Conservation (phyloP, 192 early-diverging fungal genomes). For the Globomyces pollinis-pini region DNA sequence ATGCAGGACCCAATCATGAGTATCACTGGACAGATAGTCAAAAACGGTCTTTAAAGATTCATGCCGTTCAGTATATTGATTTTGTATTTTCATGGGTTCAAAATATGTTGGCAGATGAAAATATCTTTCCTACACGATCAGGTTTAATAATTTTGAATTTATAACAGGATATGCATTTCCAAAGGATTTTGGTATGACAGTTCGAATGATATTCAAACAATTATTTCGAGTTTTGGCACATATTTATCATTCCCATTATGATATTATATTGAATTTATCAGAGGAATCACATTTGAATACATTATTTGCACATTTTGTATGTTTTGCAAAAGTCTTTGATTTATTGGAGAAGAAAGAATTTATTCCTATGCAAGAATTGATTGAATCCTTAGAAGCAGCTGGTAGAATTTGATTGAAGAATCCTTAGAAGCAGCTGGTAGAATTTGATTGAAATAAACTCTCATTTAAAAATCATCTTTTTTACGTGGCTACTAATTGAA, state of each 20-base stretch:
- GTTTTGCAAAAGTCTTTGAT: conserved; percentile 89
- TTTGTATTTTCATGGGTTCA: conserved; percentile 84
- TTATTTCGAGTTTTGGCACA: conserved; percentile 86
- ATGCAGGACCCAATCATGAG: conserved; percentile 68
- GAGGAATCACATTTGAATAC: conserved; percentile 92
- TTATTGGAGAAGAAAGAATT: conserved; percentile 87
- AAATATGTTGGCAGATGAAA: conserved; percentile 79
- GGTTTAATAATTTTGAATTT: conserved; percentile 40
- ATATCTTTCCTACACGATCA: conserved; percentile 86
- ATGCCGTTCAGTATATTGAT: conserved; percentile 94
- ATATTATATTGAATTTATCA: conserved; percentile 70
- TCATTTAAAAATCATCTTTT: too few species aligned
- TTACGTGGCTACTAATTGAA: too few species aligned
- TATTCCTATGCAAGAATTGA: conserved; percentile 70
- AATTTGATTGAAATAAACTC: conserved; percentile 6
- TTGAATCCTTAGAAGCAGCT: conserved; percentile 32
- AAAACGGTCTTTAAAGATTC: conserved; percentile 70
- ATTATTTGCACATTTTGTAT: conserved; percentile 90
- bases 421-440: conserved; percentile 13
- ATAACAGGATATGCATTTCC: conserved; percentile 74
- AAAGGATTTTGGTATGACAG: conserved; percentile 56
- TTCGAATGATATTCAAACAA: conserved; percentile 74
- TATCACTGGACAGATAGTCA: conserved; percentile 89
- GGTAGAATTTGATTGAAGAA: conserved; percentile 17
- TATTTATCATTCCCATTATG: conserved; percentile 88